Base-by-base conservation (phyloP, 176 grass and related monocot species). In the Phragmites australis region DNA sequence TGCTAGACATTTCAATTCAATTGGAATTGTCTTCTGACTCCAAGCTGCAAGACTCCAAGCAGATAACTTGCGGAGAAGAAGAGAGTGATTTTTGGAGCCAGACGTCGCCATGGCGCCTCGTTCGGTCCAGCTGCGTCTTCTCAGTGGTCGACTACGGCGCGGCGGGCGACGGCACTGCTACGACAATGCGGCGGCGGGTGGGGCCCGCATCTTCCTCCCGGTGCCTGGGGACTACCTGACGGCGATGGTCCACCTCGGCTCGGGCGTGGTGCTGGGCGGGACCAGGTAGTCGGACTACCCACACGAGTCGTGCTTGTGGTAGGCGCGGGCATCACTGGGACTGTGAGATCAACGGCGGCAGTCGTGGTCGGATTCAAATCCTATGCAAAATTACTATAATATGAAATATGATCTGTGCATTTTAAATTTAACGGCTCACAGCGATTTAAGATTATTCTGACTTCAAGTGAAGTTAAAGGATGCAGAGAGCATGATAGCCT, bases 281-380 rank as follows among this genome's bases (percentile, higher is more conserved):
- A 94, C 83, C 85, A 64, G 63, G 88, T 85, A 94, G 81, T 57
- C 4, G 65, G 92, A 98, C 82, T 98, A 98, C 76, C 95, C 88
- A 51, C 21, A 55, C 21, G 92, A 94, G 25, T 68, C 83, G 46
- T 25, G 68, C 53, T 85, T 87, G 51, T 97, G 95, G 95, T 97
- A 94, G 83, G 86, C 48, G 89, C 72, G 25, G 95, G 95, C 64
- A 40, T 97, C 74, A 87, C 83, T 22, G 95, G 95, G 90, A 92
- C 19, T 92, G 95, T 46, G 95, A 97, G 90, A 91, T 97, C 78
- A 94, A 93, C 78, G 95, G 95, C 42, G n/a, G n/a, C n/a, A n/a
- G n/a, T n/a, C n/a, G n/a, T n/a, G n/a, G n/a, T n/a, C n/a, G n/a
- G n/a, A n/a, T n/a, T n/a, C n/a, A n/a, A n/a, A n/a, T n/a, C n/a